Conservation (phyloP, 805 yeast genomes). For the Cyberlindnera americana region DNA sequence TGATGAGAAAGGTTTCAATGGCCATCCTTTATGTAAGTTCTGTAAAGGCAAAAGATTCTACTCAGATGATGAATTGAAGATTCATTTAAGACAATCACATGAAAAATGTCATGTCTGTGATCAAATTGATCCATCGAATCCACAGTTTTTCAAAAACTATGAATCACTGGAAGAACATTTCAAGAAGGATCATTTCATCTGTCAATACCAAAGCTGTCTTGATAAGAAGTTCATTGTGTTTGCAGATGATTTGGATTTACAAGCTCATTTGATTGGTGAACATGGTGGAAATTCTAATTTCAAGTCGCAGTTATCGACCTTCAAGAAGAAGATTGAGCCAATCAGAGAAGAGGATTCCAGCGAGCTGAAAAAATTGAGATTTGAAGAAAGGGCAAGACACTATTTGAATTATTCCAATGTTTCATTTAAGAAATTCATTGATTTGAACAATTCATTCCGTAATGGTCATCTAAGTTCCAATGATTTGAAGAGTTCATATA, state of each 20-base stretch:
- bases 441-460: conserved; percentile 45
- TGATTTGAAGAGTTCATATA: conserved; percentile 46
- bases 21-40: conserved; percentile 86
- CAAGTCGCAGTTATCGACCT: conserved; percentile 64
- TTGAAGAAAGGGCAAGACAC: conserved; percentile 84
- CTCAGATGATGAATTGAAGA: conserved; percentile 79
- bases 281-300: conserved; percentile 58
- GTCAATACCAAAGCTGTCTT: conserved; percentile 72
- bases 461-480: conserved; percentile 43
- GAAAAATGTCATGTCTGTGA: conserved; percentile 92
- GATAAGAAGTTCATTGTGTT: conserved; percentile 93
- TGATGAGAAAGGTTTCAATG: conserved; percentile 73
- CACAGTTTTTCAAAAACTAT: conserved; percentile 77
- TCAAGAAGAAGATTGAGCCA: no score
- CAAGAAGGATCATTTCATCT: conserved; percentile 65
- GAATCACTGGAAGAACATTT: conserved; percentile 76
- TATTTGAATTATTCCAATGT: conserved; percentile 55
- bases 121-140: conserved; percentile 52
- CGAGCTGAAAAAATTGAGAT: no score
- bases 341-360: no score
- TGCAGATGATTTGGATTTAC: conserved; percentile 77
- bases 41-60: conserved; percentile 76
- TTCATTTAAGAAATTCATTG: conserved; percentile 45
- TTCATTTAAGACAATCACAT: conserved; percentile 80
- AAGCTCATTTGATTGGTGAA: conserved; percentile 81